Base-by-base conservation (phyloP, 2,329 filamentous ascomycete genomes). In the Helotiales sp. region DNA sequence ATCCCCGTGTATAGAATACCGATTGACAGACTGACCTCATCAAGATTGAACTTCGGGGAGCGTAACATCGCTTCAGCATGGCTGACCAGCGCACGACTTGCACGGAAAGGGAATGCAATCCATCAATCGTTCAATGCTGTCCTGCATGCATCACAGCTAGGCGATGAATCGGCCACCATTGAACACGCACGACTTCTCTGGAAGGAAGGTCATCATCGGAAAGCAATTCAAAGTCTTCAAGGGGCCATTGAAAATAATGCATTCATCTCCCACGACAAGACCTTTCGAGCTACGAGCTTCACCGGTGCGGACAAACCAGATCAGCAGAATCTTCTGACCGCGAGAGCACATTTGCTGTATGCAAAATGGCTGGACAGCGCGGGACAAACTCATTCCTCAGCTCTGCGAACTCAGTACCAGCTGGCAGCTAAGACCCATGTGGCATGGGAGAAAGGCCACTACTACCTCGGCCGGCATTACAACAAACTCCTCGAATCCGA, bases 361-460 rank as follows among this genome's bases (percentile, higher is more conserved):
- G 96, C 96, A 13, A 98, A 97, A 78, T 99, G 96, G 96, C 89
- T 97, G 30, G 96, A 98, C 76, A 90, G 87, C 64, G 92, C 95
- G n/a, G 96, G 96, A 5, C 95, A 98, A 78, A 97, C 93, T 1
- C 92, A 97, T 75, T 92, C 93, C 3, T 86, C 88, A 52, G 89
- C 92, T 3, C 86, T 98, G 70, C 88, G 93, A 54, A 86, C 89
- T 63, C 92, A 93, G 75, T 99, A 97, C 74, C 90, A 93, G 69
- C 87, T 91, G 71, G 94, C 94, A 0, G 87, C 91, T n/a, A 89
- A 86, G 76, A 89, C 87, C 1, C 82, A 84, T 73, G 81, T 83
- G 5, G 88, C 88, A 61, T 99, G 95, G 94, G 96, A 99, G 77
- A 98, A 97, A 79, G 94, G 93, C 0, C 95, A 98, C 77, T 99